Percentiles rank a stretch among this genome's conserved stretches.
Conservation (phyloP, 352 stramenopile species). For the Globisporangium lucens region DNA sequence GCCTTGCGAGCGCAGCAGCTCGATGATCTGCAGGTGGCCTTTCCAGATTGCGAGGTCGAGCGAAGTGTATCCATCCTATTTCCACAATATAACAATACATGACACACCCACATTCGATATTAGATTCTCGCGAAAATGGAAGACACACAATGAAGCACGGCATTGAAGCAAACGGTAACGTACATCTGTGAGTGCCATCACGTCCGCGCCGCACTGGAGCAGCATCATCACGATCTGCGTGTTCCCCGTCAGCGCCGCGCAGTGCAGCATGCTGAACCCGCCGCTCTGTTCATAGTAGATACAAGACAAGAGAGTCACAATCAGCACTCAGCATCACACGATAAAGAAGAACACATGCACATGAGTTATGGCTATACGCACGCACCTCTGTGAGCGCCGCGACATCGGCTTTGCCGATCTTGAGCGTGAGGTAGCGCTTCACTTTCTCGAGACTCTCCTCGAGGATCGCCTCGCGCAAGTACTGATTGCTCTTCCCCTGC, state of each 20-base stretch:
- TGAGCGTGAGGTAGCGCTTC: conserved; percentile 76
- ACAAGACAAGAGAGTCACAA: not conserved
- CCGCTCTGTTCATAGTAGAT: conserved; percentile 35
- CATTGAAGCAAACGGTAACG: not conserved
- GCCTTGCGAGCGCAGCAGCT: conserved; percentile 74
- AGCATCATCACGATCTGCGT: conserved; percentile 89
- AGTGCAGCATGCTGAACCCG: conserved; percentile 82
- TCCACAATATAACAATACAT: not conserved
- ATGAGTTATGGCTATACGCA: too few species aligned
- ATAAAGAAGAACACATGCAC: too few species aligned
- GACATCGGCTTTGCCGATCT: conserved; percentile 83
- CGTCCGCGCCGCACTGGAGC: conserved; percentile 72
- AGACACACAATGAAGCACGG: not conserved
- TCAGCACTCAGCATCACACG: not conserved
- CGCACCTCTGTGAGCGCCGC: conserved; percentile 63
- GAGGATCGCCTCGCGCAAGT: conserved; percentile 78
- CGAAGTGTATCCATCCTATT: conserved; percentile 75
- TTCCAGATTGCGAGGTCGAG: conserved; percentile 82
- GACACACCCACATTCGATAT: not conserved
- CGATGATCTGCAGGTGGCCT: conserved; percentile 80
- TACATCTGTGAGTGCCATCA: conserved; percentile 76
- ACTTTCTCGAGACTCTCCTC: conserved; percentile 80
- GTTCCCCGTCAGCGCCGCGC: conserved; percentile 67
- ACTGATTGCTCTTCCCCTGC: conserved; percentile 86
- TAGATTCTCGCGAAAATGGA: not conserved